Evolutionary conservation across 805 yeast species (phyloP).

Genomic region (Hanseniaspora pseudoguilliermondii): DNA sequence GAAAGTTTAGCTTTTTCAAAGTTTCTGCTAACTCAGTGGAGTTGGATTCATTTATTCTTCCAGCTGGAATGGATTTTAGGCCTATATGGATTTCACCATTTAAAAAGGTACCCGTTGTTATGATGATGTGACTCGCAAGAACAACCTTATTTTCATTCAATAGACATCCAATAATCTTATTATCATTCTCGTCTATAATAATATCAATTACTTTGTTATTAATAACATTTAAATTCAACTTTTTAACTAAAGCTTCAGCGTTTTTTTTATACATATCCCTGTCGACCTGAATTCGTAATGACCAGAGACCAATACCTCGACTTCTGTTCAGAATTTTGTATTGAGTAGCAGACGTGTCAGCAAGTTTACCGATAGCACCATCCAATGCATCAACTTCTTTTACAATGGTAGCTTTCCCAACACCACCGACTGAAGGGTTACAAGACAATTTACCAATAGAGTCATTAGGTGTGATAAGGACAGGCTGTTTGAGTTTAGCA

Average conservation of each 20-base stretch:
- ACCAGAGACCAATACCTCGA: conserved; percentile 95
- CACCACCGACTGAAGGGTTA: conserved; percentile 96
- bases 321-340: conserved; percentile 72
- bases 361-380: conserved; percentile 77
- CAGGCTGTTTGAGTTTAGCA: conserved; percentile 33
- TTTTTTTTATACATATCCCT: conserved; percentile 51
- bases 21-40: conserved; percentile 81
- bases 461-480: conserved; percentile 61
- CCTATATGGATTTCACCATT: conserved; percentile 95
- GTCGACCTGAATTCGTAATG: conserved; percentile 94
- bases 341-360: conserved; percentile 87
- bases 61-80: conserved; percentile 65
- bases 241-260: conserved; percentile 55
- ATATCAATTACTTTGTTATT: conserved; percentile 80
- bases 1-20: conserved; percentile 61
- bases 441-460: conserved; percentile 93
- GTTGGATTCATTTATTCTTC: conserved; percentile 85
- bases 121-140: conserved; percentile 54
- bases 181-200: conserved; percentile 36
- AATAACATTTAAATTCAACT: conserved; percentile 38
- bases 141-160: conserved; percentile 37
- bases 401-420: conserved; percentile 87
- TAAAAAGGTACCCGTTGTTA: conserved; percentile 91
- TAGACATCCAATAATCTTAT: conserved; percentile 54
- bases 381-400: conserved; percentile 93